These are phyloP conservation scores for Psilocybe cubensis DNA, from an alignment of 768 basidiomycete genomes.

Conservation along the genomic window DNA sequence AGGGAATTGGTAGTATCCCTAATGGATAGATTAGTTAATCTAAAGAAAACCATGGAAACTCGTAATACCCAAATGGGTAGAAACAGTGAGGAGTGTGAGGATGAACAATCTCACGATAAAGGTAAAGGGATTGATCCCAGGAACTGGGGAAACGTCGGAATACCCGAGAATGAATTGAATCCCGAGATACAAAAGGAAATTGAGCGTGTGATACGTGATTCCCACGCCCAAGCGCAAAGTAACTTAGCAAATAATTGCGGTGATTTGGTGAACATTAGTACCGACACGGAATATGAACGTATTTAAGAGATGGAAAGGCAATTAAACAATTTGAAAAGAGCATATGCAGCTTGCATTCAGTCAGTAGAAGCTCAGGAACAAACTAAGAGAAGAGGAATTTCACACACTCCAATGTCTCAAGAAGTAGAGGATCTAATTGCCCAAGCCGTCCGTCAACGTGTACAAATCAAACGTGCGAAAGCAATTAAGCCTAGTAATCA, in stretches of 20 bases:
- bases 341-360: not conserved
- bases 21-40: not conserved
- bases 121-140: constrained; percentile 2
- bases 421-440: constrained; percentile 2
- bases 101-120: not conserved
- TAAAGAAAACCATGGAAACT: not conserved
- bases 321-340: no score
- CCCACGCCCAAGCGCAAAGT: no score
- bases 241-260: no score
- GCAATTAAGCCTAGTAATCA: not conserved
- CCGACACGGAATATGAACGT: not conserved
- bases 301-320: not conserved
- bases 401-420: not conserved
- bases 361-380: not conserved
- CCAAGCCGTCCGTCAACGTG: not conserved
- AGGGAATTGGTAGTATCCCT: not conserved
- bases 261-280: not conserved
- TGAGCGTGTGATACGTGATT: not conserved
- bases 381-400: no score
- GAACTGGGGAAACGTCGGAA: constrained; percentile 1
- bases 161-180: not conserved
- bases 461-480: not conserved
- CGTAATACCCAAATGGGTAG: not conserved
- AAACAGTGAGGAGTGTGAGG: not conserved
- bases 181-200: not conserved